Conservation (phyloP, 2,329 filamentous ascomycete species). For the Sclerotiophoma versabilis region DNA sequence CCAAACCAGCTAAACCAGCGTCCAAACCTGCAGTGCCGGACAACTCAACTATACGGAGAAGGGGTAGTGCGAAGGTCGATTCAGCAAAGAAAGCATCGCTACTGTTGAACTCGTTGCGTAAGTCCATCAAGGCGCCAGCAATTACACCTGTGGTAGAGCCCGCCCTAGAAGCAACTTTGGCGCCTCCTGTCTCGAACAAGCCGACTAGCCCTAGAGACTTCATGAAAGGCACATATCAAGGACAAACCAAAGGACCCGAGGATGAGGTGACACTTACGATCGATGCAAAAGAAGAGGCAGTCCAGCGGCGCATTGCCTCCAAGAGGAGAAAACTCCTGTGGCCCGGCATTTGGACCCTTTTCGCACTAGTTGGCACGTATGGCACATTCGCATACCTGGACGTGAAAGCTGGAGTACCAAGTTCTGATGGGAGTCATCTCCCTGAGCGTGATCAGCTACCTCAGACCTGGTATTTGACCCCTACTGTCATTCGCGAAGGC, state of each 20-base stretch:
- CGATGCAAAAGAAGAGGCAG: slow-evolving; percentile 2
- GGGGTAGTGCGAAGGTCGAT: neutral
- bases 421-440: slow-evolving; percentile 1
- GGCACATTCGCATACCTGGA: slow-evolving; percentile 20
- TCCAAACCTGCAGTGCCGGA: neutral
- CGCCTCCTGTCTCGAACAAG: neutral
- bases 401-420: slow-evolving; percentile 6
- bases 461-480: slow-evolving; percentile 22
- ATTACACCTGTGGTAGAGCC: neutral
- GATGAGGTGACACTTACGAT: neutral
- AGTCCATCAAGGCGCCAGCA: neutral
- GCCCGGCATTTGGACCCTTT: slow-evolving; percentile 23
- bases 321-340: slow-evolving; percentile 15
- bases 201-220: slow-evolving; percentile 1
- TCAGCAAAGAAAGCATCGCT: slow-evolving; percentile 2
- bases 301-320: slow-evolving; percentile 10
- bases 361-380: slow-evolving; percentile 18
- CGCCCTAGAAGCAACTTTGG: neutral
- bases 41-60: neutral
- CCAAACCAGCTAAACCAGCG: neutral
- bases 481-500: slow-evolving; percentile 16
- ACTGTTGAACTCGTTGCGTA: neutral
- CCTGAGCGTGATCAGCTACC: slow-evolving; percentile 11
- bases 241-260: neutral
- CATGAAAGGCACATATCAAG: neutral